phyloP scores from a whole-genome alignment of 768 basidiomycete genomes.

The Xerocomellus chrysenteron region DNA sequence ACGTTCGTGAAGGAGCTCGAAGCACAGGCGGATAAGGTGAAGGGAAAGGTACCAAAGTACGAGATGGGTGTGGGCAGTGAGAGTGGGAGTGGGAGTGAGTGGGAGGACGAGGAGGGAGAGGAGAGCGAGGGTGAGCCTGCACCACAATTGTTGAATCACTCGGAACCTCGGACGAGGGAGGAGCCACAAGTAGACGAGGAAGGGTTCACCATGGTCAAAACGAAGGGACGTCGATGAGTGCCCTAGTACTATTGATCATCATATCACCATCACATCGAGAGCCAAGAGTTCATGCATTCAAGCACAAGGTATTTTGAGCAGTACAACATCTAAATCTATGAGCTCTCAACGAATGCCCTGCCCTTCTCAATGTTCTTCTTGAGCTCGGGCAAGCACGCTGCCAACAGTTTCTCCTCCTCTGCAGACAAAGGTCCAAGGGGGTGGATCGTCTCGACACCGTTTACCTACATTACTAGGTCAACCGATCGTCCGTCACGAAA shows the following conservation, averaged over 20 bases:
- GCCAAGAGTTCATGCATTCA: constrained; percentile 8
- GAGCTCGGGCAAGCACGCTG: constrained; percentile 85
- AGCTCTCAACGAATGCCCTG: constrained; percentile 62
- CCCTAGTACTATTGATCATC: no score
- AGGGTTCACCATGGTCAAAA: constrained; percentile 82
- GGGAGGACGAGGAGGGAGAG: constrained; percentile 38
- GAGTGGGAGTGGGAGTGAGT: constrained; percentile 44
- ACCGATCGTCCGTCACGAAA: background rate
- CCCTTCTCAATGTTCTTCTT: constrained; percentile 99
- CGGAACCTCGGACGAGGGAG: constrained; percentile 33
- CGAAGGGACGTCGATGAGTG: constrained; percentile 46
- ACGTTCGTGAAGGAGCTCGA: constrained; percentile 62
- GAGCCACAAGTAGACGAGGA: constrained; percentile 88
- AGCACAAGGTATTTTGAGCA: constrained; percentile 22
- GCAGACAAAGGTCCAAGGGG: constrained; percentile 75
- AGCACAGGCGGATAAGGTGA: constrained; percentile 53
- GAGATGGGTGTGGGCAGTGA: constrained; percentile 38
- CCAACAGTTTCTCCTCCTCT: constrained; percentile 83
- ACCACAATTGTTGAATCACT: constrained; percentile 53
- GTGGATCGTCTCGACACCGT: constrained; percentile 93
- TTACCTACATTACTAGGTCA: constrained; percentile 41
- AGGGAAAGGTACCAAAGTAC: constrained; percentile 54
- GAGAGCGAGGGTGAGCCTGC: constrained; percentile 48
- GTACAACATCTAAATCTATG: constrained; percentile 26
- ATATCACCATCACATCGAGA: background rate